A percentile compares a stretch with the other conserved stretches of the same genome.
phyloP scores from a whole-genome alignment of 129 eudicot species.

The Centella asiatica region DNA sequence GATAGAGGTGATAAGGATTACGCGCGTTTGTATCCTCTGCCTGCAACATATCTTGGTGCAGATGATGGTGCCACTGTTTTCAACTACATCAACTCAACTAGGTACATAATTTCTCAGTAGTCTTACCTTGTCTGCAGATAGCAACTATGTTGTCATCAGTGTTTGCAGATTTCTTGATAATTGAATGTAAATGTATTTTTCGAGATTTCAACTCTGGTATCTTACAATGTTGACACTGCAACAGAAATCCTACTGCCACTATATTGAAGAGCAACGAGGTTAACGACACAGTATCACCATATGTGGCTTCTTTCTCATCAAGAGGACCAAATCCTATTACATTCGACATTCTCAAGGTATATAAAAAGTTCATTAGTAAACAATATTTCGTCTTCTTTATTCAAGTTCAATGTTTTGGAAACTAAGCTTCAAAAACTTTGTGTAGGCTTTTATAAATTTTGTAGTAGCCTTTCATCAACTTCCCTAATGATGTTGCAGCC shows the following conservation, averaged over 20 bases:
- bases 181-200: too few species aligned
- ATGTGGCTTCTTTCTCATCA: slow-evolving; percentile 26
- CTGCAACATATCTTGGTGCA: slow-evolving; percentile 20
- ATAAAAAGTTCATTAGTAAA: too few species aligned
- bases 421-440: too few species aligned
- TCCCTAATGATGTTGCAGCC: slow-evolving; percentile 17
- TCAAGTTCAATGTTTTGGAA: too few species aligned
- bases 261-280: slow-evolving; percentile 13
- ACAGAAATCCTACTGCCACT: slow-evolving; percentile 21
- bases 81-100: slow-evolving; percentile 12
- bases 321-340: slow-evolving; percentile 32
- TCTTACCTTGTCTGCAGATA: background rate
- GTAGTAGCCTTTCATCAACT: too few species aligned
- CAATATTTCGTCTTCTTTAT: too few species aligned
- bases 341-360: slow-evolving; percentile 27
- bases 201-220: too few species aligned
- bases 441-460: too few species aligned
- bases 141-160: too few species aligned
- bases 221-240: too few species aligned
- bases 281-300: slow-evolving; percentile 22
- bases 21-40: slow-evolving; percentile 21
- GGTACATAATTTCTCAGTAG: slow-evolving; percentile 5
- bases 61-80: slow-evolving; percentile 14
- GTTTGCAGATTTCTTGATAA: too few species aligned
- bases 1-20: slow-evolving; percentile 15